Conservation (phyloP, 805 yeast species). For the Sugiyamaella lignohabitans region DNA sequence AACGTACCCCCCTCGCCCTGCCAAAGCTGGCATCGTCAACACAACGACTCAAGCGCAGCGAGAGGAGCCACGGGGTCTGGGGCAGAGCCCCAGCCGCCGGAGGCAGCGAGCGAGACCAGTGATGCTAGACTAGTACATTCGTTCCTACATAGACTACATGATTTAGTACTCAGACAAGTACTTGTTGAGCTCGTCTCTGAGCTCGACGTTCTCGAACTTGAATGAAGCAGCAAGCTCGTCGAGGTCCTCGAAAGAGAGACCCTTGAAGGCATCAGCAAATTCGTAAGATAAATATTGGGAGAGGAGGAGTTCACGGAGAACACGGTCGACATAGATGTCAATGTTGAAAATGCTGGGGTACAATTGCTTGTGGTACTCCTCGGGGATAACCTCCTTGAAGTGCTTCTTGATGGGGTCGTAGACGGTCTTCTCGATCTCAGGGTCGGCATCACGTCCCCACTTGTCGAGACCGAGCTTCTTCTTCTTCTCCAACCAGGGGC, state of each 20-base stretch:
- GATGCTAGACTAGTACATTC: too few species aligned
- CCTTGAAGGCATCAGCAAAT: constrained; percentile 40
- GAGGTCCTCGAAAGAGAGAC: constrained; percentile 39
- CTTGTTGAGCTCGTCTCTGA: constrained; percentile 39
- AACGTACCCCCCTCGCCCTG: too few species aligned
- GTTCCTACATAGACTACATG: too few species aligned
- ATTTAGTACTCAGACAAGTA: constrained; percentile 11
- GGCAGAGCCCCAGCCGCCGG: too few species aligned
- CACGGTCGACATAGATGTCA: constrained; percentile 36
- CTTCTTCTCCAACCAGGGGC: constrained; percentile 39
- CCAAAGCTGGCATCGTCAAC: too few species aligned
- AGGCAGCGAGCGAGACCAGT: too few species aligned
- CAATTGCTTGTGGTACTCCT: constrained; percentile 34
- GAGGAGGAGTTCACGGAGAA: constrained; percentile 38
- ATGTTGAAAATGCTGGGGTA: constrained; percentile 34
- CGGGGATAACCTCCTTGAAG: constrained; percentile 37
- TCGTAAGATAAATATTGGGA: constrained; percentile 40
- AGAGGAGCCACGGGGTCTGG: too few species aligned
- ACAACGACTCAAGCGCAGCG: too few species aligned
- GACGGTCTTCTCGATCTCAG: constrained; percentile 31
- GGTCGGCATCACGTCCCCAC: constrained; percentile 46
- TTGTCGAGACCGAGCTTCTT: constrained; percentile 40
- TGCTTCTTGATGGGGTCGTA: constrained; percentile 36
- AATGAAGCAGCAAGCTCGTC: constrained; percentile 46
- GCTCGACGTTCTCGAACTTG: constrained; percentile 41